Evolutionary conservation across 1,284 basidiomycete genomes (phyloP).

Genomic region (Rhodotorula sp.): DNA sequence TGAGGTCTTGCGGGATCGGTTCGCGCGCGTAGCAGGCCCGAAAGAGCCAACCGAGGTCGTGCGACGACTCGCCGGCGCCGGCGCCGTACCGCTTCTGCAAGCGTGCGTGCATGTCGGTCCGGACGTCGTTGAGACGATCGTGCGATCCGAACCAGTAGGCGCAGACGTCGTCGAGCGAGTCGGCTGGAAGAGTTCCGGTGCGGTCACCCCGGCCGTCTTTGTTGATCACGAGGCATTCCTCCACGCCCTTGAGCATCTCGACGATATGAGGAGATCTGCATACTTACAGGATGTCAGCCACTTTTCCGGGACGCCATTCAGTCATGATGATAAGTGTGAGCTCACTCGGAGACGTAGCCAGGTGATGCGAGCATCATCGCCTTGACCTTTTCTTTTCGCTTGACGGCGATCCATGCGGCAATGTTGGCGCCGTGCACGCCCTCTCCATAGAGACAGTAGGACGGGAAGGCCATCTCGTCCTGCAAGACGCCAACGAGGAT

Average conservation of each 20-base stretch:
- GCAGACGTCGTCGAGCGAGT: constrained; percentile 9
- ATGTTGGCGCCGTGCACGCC: constrained; percentile 18
- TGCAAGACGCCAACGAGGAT: not conserved
- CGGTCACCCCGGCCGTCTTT: constrained; percentile 21
- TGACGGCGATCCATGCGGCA: constrained; percentile 20
- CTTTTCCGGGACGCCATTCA: too few species aligned
- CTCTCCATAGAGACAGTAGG: constrained; percentile 19
- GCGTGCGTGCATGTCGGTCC: constrained; percentile 3
- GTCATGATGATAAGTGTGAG: too few species aligned
- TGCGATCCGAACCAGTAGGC: constrained; percentile 15
- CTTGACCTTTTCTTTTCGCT: constrained; percentile 15
- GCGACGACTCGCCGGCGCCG: not conserved
- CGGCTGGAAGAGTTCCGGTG: constrained; percentile 12
- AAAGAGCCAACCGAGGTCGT: constrained; percentile 2
- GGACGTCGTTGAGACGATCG: not conserved
- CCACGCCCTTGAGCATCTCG: not conserved
- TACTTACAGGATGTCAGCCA: not conserved
- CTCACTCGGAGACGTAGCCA: constrained; percentile 10
- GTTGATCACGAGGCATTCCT: constrained; percentile 17
- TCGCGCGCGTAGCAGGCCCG: constrained; percentile 3
- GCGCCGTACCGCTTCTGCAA: constrained; percentile 20
- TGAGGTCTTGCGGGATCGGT: constrained; percentile 7
- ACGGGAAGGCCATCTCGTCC: constrained; percentile 20
- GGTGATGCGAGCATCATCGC: constrained; percentile 19
- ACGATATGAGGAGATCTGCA: constrained; percentile 4